Evolutionary conservation across 1,284 basidiomycete species (phyloP), one percentile per base, ranked within the genome.

Genomic region (Pseudozyma sp.): DNA sequence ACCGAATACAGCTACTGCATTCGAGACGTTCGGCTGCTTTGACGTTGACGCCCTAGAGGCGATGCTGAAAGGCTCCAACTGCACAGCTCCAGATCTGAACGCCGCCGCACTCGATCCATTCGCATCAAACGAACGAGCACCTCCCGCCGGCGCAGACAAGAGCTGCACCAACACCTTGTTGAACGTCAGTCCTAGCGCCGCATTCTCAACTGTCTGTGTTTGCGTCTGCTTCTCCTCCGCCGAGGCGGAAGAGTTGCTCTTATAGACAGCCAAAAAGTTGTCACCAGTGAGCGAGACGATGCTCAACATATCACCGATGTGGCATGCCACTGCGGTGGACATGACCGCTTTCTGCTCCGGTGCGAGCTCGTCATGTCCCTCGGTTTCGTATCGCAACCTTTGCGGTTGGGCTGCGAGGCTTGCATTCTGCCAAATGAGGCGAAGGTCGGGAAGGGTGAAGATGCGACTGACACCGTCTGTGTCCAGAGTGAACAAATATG

Each of bases 251-350:
- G 57, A 31, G 19, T 70, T 64, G 42, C 61, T 61, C 25, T 70
- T 67, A 38, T 74, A 78, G 10, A 79, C 68, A 16, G 65, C 63
- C 11, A 82, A 39, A 11, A 76, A 72, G 36, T 77, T 61, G 39
- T 79, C 72, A 25, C 50, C 59, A 7, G 73, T 80, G 14, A 75
- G 60, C 53, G 77, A 78, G 18, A 72, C 56, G 10, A 82, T 54
- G 47, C 70, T 61, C 4, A 78, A 62, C 51, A 64, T 57, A 52
- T 82, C 80, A 31, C 78, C 78, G 13, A 82, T 12, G 52, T 67
- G 63, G 35, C 61, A 68, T 1, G 76, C 58, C 1, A 60, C 40
- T 6, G 59, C 71, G 14, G 35, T 38, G 12, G 61, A 47, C 18
- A 69, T 36, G 0, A 34, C 39, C 19, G 71, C 66, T 12, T 52